These are phyloP conservation scores for Chenopodium berlandieri DNA, from an alignment of 148 eudicot genomes.

Conservation along the genomic window DNA sequence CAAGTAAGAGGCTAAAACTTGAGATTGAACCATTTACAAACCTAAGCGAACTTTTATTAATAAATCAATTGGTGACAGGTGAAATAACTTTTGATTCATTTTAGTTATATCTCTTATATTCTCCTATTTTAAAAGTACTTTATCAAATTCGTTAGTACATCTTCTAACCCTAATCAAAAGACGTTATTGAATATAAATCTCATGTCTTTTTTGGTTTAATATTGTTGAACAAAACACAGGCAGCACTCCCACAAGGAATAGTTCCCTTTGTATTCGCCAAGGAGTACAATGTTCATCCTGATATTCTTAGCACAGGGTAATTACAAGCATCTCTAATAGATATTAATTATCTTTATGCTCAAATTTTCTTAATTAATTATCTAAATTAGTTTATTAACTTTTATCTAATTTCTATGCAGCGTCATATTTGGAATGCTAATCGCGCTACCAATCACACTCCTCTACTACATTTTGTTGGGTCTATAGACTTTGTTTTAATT, in stretches of 20 bases:
- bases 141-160: no score
- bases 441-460: slow-evolving; percentile 76
- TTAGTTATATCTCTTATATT: no score
- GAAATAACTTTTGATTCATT: no score
- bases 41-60: no score
- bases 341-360: not conserved
- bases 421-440: slow-evolving; percentile 92
- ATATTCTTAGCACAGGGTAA: slow-evolving; percentile 86
- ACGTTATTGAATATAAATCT: no score
- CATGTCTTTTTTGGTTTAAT: no score
- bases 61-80: no score
- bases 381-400: not conserved
- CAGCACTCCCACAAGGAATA: slow-evolving; percentile 89
- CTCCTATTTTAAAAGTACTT: no score
- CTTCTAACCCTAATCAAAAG: no score
- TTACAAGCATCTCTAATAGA: slow-evolving; percentile 22
- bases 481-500: slow-evolving; percentile 31
- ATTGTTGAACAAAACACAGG: slow-evolving; percentile 38
- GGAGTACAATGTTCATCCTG: slow-evolving; percentile 78
- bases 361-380: no score
- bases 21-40: no score
- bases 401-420: slow-evolving; percentile 34
- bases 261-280: slow-evolving; percentile 92
- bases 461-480: slow-evolving; percentile 83
- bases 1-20: no score